Evolutionary conservation across 1,139 yeast species (phyloP).

Genomic region (Candida neerlandica): DNA sequence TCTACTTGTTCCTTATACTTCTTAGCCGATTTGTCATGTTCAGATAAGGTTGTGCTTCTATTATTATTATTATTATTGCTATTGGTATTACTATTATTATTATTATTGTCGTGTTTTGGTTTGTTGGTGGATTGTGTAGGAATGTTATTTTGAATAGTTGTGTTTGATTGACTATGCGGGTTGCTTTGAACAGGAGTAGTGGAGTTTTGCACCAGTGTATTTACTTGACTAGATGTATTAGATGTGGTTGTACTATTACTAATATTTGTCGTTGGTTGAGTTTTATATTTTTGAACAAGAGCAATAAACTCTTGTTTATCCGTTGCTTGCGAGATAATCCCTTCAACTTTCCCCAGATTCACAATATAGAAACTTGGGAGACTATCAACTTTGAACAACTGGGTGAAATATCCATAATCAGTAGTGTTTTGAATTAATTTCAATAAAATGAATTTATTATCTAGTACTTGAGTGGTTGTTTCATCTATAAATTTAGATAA

Average conservation of each 20-base stretch:
- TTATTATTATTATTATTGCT: too few species aligned
- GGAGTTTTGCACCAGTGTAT: too few species aligned
- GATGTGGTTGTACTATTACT: too few species aligned
- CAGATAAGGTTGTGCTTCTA: neutral
- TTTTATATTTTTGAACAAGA: conserved; percentile 20
- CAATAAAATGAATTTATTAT: conserved; percentile 40
- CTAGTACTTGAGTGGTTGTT: conserved; percentile 16
- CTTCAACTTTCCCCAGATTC: conserved; percentile 46
- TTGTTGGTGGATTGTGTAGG: neutral
- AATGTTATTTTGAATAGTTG: neutral
- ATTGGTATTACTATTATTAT: too few species aligned
- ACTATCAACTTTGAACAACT: conserved; percentile 47
- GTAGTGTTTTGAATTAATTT: conserved; percentile 44
- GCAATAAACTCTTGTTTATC: conserved; percentile 24
- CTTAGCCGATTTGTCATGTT: conserved; percentile 14
- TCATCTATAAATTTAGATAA: conserved; percentile 17
- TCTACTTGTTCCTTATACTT: conserved; percentile 43
- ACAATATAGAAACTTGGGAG: conserved; percentile 56
- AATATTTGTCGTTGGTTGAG: neutral
- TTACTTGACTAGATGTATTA: too few species aligned
- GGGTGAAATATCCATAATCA: conserved; percentile 52
- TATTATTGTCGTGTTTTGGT: neutral
- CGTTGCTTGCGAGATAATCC: conserved; percentile 36
- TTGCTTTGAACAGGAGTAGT: neutral
- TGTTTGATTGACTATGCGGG: neutral